These are phyloP conservation scores for Eimeria falciformis DNA, from an alignment of 169 alveolate species.

Conservation along the genomic window DNA sequence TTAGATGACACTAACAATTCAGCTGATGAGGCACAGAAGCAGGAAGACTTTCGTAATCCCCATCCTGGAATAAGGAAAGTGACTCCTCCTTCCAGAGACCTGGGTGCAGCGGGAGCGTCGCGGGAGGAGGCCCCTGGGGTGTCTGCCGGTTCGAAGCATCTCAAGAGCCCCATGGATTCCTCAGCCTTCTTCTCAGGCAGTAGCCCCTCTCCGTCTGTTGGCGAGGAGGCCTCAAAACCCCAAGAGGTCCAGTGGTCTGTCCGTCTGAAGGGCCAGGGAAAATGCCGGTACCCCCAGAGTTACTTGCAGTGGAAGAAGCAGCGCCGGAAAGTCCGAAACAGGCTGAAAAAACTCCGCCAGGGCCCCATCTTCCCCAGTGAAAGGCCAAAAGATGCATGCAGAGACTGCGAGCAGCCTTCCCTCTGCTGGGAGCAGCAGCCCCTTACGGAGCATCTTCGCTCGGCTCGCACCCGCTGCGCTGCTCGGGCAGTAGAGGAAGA, in stretches of 20 bases:
- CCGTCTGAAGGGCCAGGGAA: constrained; percentile 46
- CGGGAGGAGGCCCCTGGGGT: not conserved
- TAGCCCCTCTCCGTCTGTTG: not conserved
- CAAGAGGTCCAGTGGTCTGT: constrained; percentile 15
- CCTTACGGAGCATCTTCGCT: constrained; percentile 43
- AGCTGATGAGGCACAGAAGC: not conserved
- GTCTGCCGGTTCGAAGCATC: not conserved
- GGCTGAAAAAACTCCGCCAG: constrained; percentile 31
- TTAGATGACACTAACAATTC: not conserved
- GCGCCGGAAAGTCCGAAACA: not conserved
- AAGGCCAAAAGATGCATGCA: constrained; percentile 35
- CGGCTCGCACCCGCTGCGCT: constrained; percentile 48
- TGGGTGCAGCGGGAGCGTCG: not conserved
- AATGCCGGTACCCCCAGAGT: constrained; percentile 25
- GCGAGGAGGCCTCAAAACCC: not conserved
- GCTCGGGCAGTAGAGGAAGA: not conserved
- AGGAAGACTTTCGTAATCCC: not conserved
- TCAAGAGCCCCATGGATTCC: not conserved
- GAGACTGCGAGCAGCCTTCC: constrained; percentile 31
- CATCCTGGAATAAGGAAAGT: not conserved
- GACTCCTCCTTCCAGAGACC: not conserved
- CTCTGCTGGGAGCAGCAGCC: constrained; percentile 56
- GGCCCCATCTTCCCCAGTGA: constrained; percentile 44
- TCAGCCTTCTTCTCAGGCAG: not conserved
- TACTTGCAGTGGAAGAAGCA: constrained; percentile 53